phyloP scores from a whole-genome alignment of 805 yeast species.

The Ogataea methylovora region DNA sequence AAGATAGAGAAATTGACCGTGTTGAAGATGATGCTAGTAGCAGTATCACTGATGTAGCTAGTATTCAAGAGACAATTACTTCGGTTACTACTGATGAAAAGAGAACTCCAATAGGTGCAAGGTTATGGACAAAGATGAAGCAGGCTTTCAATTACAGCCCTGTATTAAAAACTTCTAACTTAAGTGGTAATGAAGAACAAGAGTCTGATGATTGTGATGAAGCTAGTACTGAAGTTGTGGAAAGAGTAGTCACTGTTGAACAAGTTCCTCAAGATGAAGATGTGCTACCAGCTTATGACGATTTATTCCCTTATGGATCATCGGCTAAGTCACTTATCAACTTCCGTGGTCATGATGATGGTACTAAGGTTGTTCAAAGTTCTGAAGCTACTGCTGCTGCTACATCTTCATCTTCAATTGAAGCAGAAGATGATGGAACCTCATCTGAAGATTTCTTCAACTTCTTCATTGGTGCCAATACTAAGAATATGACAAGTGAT shows the following conservation, averaged over 20 bases:
- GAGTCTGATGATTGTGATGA: neutral
- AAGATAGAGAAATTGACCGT: too few relatives aligned
- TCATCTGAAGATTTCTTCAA: constrained; percentile 11
- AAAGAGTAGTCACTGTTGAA: neutral
- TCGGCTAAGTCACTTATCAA: constrained; percentile 21
- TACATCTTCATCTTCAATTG: neutral
- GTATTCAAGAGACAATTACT: too few relatives aligned
- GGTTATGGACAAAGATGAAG: constrained; percentile 24
- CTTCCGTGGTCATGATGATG: constrained; percentile 18
- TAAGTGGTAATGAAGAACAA: neutral
- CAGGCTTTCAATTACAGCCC: constrained; percentile 14
- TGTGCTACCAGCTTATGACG: constrained; percentile 66
- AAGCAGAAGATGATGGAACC: constrained; percentile 1
- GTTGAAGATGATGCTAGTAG: constrained; percentile 5
- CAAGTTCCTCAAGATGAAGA: constrained; percentile 29
- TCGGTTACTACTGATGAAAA: constrained; percentile 1
- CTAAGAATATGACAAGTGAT: constrained; percentile 56
- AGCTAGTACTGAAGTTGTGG: neutral
- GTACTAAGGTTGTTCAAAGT: constrained; percentile 3
- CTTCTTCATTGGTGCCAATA: constrained; percentile 15
- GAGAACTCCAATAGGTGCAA: constrained; percentile 13
- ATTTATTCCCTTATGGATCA: constrained; percentile 53
- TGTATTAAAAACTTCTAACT: constrained; percentile 3
- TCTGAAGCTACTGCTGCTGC: neutral
- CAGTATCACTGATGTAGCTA: neutral